A percentile compares a stretch with the other conserved stretches of the same genome.
phyloP scores from a whole-genome alignment of 2,329 filamentous ascomycete species.

The Fusarium circinatum region DNA sequence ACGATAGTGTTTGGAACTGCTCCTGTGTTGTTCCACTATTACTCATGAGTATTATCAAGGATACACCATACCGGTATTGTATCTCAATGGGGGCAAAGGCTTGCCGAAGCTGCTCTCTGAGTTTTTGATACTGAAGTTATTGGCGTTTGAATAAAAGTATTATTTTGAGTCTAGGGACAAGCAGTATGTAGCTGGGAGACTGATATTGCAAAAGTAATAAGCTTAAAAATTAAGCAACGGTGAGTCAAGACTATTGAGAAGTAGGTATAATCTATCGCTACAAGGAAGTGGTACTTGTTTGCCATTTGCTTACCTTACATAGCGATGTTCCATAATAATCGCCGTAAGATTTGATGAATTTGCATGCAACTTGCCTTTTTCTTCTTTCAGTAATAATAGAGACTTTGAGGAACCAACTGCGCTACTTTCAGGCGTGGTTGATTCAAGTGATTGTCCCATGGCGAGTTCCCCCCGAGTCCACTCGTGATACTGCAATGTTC shows the following conservation, averaged over 20 bases:
- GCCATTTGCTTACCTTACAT: not conserved
- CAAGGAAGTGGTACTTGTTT: not conserved
- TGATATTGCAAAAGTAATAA: fast-evolving
- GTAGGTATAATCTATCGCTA: too few species aligned
- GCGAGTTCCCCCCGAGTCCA: not conserved
- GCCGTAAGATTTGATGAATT: not conserved
- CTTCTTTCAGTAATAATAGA: not conserved
- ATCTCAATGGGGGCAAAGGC: not conserved
- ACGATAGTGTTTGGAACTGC: too few species aligned
- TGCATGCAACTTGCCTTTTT: not conserved
- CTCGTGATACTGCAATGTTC: not conserved
- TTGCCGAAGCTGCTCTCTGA: not conserved
- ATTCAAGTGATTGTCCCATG: fast-evolving
- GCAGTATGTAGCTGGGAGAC: not conserved
- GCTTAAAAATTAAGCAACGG: not conserved
- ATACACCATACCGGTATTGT: not conserved
- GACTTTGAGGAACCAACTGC: not conserved
- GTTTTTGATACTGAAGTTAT: not conserved
- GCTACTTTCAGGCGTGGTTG: not conserved
- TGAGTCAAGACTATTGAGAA: not conserved
- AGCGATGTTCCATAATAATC: not conserved
- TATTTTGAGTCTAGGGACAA: not conserved
- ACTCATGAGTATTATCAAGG: too few species aligned
- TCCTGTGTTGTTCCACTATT: too few species aligned
- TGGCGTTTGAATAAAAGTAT: not conserved